These are phyloP conservation scores for Aspergillus funiculosus DNA, from an alignment of 495 filamentous ascomycete species.

Conservation along the genomic window DNA sequence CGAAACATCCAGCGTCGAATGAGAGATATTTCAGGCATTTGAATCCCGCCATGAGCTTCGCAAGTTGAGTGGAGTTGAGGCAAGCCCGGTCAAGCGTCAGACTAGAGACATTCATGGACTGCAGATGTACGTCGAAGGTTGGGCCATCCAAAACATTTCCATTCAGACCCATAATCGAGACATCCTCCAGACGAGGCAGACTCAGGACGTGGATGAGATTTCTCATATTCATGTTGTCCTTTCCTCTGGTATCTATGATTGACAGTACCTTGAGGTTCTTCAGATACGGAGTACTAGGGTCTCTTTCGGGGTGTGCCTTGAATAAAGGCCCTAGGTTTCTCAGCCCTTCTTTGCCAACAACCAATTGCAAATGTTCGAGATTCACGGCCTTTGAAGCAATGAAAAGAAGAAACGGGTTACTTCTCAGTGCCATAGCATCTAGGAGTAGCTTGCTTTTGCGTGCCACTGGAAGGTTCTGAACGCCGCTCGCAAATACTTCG, in stretches of 20 bases:
- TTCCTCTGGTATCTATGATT: neutral
- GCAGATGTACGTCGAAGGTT: neutral
- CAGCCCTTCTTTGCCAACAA: neutral
- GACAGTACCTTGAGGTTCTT: slow-evolving; percentile 1
- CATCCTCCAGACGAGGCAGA: neutral
- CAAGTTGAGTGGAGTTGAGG: slow-evolving; percentile 2
- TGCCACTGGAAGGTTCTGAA: neutral
- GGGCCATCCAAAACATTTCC: neutral
- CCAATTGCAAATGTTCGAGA: neutral
- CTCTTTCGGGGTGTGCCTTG: neutral
- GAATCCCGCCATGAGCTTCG: slow-evolving; percentile 1
- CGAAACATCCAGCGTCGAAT: neutral
- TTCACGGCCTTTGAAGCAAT: neutral
- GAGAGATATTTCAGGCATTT: neutral
- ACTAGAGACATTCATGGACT: neutral
- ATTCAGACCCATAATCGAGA: neutral
- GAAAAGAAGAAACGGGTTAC: slow-evolving; percentile 2
- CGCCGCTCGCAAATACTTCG: neutral
- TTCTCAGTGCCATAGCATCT: neutral
- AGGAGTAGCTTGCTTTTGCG: neutral
- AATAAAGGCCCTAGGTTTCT: neutral
- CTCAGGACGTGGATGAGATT: neutral
- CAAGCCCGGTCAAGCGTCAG: neutral
- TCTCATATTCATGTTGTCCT: neutral
- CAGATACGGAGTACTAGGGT: neutral